These are phyloP conservation scores for Magnaporthiopsis incrustans DNA, from an alignment of 2,329 filamentous ascomycete genomes.

Conservation along the genomic window DNA sequence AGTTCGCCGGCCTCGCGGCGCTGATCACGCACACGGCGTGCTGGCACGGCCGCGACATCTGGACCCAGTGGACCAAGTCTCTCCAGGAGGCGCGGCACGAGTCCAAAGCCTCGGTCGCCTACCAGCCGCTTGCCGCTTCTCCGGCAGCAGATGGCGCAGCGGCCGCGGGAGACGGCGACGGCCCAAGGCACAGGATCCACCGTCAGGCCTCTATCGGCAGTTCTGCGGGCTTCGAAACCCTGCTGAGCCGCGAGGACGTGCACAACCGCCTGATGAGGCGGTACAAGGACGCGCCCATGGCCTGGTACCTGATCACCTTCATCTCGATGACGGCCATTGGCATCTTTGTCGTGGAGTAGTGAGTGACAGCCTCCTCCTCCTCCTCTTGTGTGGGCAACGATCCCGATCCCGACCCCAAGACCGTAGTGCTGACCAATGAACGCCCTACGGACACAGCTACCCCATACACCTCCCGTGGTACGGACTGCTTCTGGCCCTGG, in stretches of 20 bases:
- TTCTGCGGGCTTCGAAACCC: conserved; percentile 36
- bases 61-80: conserved; percentile 65
- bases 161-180: neutral
- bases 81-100: conserved; percentile 53
- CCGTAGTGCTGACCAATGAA: neutral
- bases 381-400: neutral
- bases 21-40: conserved; percentile 73
- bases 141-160: conserved; percentile 12
- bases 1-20: conserved; percentile 75
- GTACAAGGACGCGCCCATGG: conserved; percentile 73
- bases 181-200: neutral
- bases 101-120: conserved; percentile 21
- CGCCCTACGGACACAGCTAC: conserved; percentile 40
- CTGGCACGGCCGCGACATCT: conserved; percentile 80
- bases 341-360: conserved; percentile 81
- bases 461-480: conserved; percentile 83
- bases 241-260: conserved; percentile 68
- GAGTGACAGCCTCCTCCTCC: conserved; percentile 25
- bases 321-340: conserved; percentile 68
- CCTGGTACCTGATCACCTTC: conserved; percentile 74
- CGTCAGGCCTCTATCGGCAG: conserved; percentile 5
- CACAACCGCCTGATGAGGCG: conserved; percentile 77
- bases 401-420: too few relatives aligned
- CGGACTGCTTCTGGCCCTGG: conserved; percentile 69
- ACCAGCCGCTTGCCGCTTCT: conserved; percentile 9